Conservation (phyloP, 441 rosid genomes). For the Metrosideros polymorpha region DNA sequence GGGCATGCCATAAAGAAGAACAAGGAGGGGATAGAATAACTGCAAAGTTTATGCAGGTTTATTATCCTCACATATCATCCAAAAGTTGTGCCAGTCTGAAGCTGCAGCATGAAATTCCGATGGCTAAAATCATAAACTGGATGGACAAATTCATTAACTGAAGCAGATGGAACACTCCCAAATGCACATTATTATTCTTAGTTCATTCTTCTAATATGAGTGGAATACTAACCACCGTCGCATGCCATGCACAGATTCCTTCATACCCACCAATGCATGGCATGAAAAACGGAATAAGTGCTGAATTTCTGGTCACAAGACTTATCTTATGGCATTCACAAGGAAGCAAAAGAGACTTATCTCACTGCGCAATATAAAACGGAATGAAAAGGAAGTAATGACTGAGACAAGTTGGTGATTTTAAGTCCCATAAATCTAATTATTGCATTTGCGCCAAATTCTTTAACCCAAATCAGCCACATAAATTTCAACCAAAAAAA, state of each 20-base stretch:
- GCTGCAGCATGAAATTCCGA: not conserved
- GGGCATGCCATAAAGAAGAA: not conserved
- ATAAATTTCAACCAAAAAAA: too few relatives aligned
- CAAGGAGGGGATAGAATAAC: not conserved
- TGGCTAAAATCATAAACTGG: not conserved
- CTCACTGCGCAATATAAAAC: too few relatives aligned
- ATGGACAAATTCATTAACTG: accelerated
- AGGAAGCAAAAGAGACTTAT: not conserved
- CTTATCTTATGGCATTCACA: not conserved
- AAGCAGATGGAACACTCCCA: not conserved
- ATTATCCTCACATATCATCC: not conserved
- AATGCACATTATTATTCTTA: not conserved
- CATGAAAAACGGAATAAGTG: not conserved
- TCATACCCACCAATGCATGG: not conserved
- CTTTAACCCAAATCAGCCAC: too few relatives aligned
- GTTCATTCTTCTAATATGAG: not conserved
- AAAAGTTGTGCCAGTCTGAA: not conserved
- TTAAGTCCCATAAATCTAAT: too few relatives aligned
- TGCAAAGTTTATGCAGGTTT: not conserved
- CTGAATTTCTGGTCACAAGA: not conserved
- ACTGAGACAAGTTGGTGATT: too few relatives aligned
- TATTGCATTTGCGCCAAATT: too few relatives aligned
- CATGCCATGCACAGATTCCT: not conserved
- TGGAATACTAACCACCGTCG: not conserved
- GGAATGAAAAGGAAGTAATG: too few relatives aligned